Evolutionary conservation across 352 stramenopile genomes (phyloP).

Genomic region (Phytophthora boehmeriae): DNA sequence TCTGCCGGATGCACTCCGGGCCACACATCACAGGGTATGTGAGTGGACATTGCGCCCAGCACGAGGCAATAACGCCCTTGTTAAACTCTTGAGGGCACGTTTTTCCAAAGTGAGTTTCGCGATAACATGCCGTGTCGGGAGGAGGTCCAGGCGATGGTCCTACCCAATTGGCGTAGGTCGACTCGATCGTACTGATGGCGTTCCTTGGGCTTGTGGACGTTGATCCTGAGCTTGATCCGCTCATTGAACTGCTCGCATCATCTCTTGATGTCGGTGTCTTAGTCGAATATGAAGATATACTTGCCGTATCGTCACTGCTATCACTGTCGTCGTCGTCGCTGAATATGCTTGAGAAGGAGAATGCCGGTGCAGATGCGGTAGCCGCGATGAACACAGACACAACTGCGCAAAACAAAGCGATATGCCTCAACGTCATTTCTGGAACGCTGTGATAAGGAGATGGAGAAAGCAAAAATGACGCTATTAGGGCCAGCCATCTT

Average conservation of each 20-base stretch:
- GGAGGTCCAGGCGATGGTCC: constrained; percentile 8
- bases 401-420: no score
- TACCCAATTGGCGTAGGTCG: constrained; percentile 42
- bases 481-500: no score
- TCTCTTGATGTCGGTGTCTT: no score
- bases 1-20: constrained; percentile 47
- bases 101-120: constrained; percentile 41
- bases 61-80: constrained; percentile 29
- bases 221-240: no score
- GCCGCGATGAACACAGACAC: not conserved
- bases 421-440: no score
- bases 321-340: not conserved
- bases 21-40: constrained; percentile 43
- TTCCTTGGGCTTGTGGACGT: not conserved
- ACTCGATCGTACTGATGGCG: constrained; percentile 22
- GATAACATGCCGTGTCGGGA: constrained; percentile 35
- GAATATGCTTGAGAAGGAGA: not conserved
- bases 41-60: constrained; percentile 45
- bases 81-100: constrained; percentile 37
- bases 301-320: no score
- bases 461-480: no score
- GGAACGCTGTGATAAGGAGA: no score
- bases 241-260: no score
- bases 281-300: no score
- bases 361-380: not conserved